Base-by-base conservation (phyloP, 2,329 filamentous ascomycete genomes). In the Penicillium italicum region DNA sequence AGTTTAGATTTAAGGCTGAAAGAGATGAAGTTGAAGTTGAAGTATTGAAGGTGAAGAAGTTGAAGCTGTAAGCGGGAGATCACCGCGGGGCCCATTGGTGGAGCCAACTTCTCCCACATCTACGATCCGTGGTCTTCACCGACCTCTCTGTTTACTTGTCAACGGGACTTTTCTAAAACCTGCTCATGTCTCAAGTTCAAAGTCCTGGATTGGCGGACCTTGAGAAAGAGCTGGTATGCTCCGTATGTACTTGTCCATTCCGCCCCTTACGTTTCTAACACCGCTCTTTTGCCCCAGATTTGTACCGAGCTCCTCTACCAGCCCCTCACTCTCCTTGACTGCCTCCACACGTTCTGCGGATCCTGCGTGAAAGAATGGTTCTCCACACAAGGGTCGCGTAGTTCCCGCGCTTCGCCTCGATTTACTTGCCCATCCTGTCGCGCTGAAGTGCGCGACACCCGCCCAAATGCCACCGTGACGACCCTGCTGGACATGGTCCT, bases 291-390 rank as follows among this genome's bases (percentile, higher is more conserved):
- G 30, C 48, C 37, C 48, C 53, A 97, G 92, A 99, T 99, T 69
- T 99, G 94, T 80, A 96, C 93, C 66, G 94, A 97, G 74, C 84
- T 96, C 62, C 85, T 96, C 60, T 95, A 91, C 76, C 90, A 95
- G 73, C 91, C 92, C 33, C 82, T 96, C 61, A 96, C 91, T 28
- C 85, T 96, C 47, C 89, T 96, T 73, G 90, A 96, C 78, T 96
- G 91, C 72, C 84, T 96, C 42, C 91, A 96, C 76, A 97, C 93
- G 43, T 99, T 95, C 75, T 99, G 94, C 78, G 94, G 92, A 61
- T 89, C 90, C 37, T 99, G 94, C 71, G 75, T 97, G 56, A 96
- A 96, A 74, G 91, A 96, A 78, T 99, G 94, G 94, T 99, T 97
- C 72, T 79, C 80, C 60, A 94, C 86, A 74, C 91, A 96, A 72